Percentiles rank a stretch among this genome's conserved stretches.
Evolutionary conservation across 345 rosid species (phyloP).

Genomic region (Aquilaria sinensis): DNA sequence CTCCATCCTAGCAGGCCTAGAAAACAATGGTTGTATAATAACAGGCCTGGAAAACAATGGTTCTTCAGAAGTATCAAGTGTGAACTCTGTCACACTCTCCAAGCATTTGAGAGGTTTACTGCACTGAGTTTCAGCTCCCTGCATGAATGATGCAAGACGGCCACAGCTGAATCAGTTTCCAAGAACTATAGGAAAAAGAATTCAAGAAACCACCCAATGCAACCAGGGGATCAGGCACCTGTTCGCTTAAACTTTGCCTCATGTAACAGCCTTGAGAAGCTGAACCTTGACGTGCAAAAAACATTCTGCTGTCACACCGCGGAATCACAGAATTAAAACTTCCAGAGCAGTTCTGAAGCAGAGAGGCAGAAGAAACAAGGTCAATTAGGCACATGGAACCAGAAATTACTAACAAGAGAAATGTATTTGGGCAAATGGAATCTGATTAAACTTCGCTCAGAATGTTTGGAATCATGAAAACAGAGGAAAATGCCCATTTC

Average conservation of each 20-base stretch:
- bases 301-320: slow-evolving; percentile 50
- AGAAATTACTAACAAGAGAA: no score
- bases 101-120: slow-evolving; percentile 11
- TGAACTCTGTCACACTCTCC: slow-evolving; percentile 8
- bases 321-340: slow-evolving; percentile 44
- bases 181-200: neutral
- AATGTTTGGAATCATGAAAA: no score
- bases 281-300: slow-evolving; percentile 66
- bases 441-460: no score
- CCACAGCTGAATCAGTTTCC: slow-evolving; percentile 4
- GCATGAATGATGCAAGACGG: slow-evolving; percentile 1
- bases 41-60: slow-evolving; percentile 46
- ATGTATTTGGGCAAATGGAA: no score
- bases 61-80: slow-evolving; percentile 17
- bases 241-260: slow-evolving; percentile 51
- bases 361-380: neutral
- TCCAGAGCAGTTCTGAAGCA: slow-evolving; percentile 64
- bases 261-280: slow-evolving; percentile 58
- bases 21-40: slow-evolving; percentile 36
- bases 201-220: no score
- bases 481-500: no score
- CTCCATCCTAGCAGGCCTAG: slow-evolving; percentile 28
- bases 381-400: no score
- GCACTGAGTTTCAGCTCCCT: slow-evolving; percentile 19
- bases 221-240: slow-evolving; percentile 24